phyloP scores from a whole-genome alignment of 495 filamentous ascomycete species.

The Aspergillus campestris region DNA sequence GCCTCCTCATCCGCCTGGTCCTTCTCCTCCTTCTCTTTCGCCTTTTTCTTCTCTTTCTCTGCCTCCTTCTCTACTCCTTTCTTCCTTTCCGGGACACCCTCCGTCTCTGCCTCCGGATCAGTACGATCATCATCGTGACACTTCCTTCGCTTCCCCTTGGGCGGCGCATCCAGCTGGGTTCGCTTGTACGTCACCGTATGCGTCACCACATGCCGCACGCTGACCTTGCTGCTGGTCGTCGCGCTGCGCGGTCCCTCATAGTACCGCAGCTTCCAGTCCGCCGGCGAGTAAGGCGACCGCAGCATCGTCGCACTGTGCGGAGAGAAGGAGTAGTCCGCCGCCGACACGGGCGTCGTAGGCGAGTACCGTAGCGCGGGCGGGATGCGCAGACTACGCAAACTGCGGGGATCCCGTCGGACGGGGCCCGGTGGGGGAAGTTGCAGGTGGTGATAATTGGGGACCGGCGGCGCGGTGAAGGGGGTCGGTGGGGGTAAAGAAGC shows the following conservation, averaged over 20 bases:
- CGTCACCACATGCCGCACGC: conserved; percentile 42
- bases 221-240: conserved; percentile 22
- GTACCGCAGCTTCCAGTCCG: conserved; percentile 34
- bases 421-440: not conserved
- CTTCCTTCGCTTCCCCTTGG: conserved; percentile 37
- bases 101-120: no score
- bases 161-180: conserved; percentile 30
- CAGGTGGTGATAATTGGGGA: no score
- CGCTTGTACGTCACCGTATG: conserved; percentile 41
- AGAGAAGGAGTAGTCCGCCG: not conserved
- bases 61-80: no score
- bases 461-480: conserved; percentile 13
- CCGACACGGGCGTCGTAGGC: conserved; percentile 11
- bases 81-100: no score
- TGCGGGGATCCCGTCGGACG: conserved; percentile 16
- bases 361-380: conserved; percentile 21
- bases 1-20: no score
- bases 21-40: no score
- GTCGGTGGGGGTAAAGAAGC: conserved; percentile 30
- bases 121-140: conserved; percentile 1
- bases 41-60: no score
- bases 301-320: conserved; percentile 21
- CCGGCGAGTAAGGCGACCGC: conserved; percentile 31
- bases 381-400: conserved; percentile 33
- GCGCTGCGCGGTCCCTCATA: conserved; percentile 25